Base-by-base conservation (phyloP, 331 rosid genomes). In the Prunus yedoensis region DNA sequence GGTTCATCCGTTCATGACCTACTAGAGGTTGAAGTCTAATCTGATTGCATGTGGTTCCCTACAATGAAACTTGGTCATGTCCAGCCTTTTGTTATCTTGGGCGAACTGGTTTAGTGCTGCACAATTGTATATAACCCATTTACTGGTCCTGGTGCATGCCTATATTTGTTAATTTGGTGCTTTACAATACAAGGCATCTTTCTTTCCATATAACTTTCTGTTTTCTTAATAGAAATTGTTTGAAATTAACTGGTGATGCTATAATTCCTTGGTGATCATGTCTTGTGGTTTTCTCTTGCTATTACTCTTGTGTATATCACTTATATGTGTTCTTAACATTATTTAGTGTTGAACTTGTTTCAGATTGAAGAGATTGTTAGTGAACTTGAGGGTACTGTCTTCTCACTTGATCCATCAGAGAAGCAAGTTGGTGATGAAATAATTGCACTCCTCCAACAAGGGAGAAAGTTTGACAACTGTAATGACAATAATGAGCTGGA, bases 371-470 rank as follows among this genome's bases (percentile, higher is more conserved):
- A 87, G 75, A 83, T 90, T 80, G 81, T 86, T 76, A 76, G 78
- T 43, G 97, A 87, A 84, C 89, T 94, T 30, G 74, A 89, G 80
- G 84, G 77, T 71, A 81, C 79, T 20, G 76, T 76, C 46, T 86
- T 94, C 70, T 81, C 86, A 15, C 92, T 92, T 51, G 92, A 94
- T 53, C 96, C 96, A 17, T 71, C 68, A 10, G 99, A 94, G 92
- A 94, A 94, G 84, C 93, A 85, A 86, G 83, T 88, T 59, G 97
- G 97, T 41, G 95, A 85, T 77, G 96, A 89, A 43, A 83, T 94
- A 79, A 85, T 94, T 79, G 84, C 84, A 50, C 75, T 94, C 79
- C 97, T 94, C 72, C 92, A 88, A 88, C 94, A 91, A 82, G 98
- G 87, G 57, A 90, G 89, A 78, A 88, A 86, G 68, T 87, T 90